Evolutionary conservation across 257 asterid species (phyloP), one percentile per base, ranked within the genome.

Genomic region (Penstemon eatonii): DNA sequence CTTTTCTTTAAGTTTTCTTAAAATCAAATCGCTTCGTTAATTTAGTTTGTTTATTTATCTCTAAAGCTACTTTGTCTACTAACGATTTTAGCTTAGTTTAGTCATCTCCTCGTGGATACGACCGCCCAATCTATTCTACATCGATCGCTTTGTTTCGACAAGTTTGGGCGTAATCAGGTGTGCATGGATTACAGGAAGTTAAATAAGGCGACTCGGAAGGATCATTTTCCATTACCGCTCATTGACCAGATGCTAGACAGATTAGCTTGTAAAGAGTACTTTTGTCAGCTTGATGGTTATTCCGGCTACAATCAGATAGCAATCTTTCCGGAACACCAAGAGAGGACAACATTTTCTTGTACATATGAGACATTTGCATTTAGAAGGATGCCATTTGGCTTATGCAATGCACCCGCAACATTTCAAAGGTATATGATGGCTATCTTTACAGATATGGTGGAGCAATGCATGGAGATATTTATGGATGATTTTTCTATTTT

Each of bases 301-400:
- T 61, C 66, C 0, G 66, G 66, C 2, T 61, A 42, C 7, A 42
- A 15, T 36, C 50, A 60, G 8, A 41, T 39, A 0, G 3, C 49
- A 4, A 11, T 60, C 0, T 51, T 52, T 0, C 39, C n/a, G 0
- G 13, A 40, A 0, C 52, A 61, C 15, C 66, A 61, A n/a, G 66
- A 61, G 38, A 61, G 13, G 8, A 62, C 6, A 0, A 62, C 40
- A 5, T 62, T 62, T 5, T 15, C 67, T 6, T 62, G 54, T 8
- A 54, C 67, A 3, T 42, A 42, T 15, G 67, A 15, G 0, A 62
- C 67, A 0, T 62, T 62, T 43, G 53, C 67, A 18, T 62, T 25
- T 62, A 62, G 67, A 8, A 42, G 55, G 8, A 41, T 67, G 72
- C 56, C 72, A 1, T 67, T 67, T 42, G 63, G 41, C 5, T 39